Conservation (phyloP, 2,329 filamentous ascomycete genomes). For the Pleochaeta shiraiana region DNA sequence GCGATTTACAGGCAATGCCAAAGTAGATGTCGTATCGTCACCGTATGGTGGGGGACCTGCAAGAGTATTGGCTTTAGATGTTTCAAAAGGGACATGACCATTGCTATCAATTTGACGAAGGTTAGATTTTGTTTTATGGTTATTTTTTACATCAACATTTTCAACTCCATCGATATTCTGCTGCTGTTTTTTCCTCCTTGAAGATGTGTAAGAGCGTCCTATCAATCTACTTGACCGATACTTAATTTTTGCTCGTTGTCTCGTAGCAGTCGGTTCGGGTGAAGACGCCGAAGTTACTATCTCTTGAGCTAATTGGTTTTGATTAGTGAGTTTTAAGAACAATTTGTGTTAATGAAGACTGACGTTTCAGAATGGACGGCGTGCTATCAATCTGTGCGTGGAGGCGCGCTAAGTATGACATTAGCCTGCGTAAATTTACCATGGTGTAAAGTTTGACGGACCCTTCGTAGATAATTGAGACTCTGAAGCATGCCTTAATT, state of each 20-base stretch:
- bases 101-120: neutral
- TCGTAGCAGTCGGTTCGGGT: slow-evolving; percentile 28
- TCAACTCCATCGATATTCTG: neutral
- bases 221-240: slow-evolving; percentile 30
- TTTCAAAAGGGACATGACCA: neutral
- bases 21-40: slow-evolving; percentile 36
- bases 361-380: slow-evolving; percentile 38
- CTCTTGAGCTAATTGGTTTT: slow-evolving; percentile 28
- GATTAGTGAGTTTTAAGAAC: neutral
- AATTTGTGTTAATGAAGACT: slow-evolving; percentile 11
- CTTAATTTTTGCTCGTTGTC: slow-evolving; percentile 30
- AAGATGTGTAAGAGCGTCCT: slow-evolving; percentile 22
- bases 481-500: slow-evolving; percentile 83
- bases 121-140: neutral
- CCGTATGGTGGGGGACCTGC: slow-evolving; percentile 33
- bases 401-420: slow-evolving; percentile 31
- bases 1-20: slow-evolving; percentile 41
- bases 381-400: slow-evolving; percentile 30
- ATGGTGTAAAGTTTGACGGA: neutral
- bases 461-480: slow-evolving; percentile 53
- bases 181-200: neutral
- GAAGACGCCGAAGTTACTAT: slow-evolving; percentile 92
- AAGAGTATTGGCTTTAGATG: slow-evolving; percentile 16
- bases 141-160: neutral
- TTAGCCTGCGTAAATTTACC: slow-evolving; percentile 5